phyloP scores from a whole-genome alignment of 257 asterid species.

The Salvia splendens region DNA sequence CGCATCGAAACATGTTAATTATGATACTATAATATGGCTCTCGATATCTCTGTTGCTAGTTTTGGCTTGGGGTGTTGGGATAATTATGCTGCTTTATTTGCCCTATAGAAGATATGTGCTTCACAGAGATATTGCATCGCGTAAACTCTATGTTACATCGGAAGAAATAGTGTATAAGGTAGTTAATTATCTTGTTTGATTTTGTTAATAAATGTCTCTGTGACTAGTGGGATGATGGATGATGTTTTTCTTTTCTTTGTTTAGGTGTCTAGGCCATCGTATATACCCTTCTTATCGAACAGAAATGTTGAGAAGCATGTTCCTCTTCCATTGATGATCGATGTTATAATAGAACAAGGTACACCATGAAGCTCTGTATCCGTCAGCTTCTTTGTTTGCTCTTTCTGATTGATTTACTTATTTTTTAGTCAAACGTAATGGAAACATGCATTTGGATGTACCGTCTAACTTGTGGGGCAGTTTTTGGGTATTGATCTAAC shows the following conservation, averaged over 20 bases:
- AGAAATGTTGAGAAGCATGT: constrained; percentile 57
- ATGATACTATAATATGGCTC: constrained; percentile 67
- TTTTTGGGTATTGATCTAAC: constrained; percentile 7
- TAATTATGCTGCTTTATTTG: constrained; percentile 63
- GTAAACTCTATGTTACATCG: constrained; percentile 61
- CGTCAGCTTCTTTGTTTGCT: background rate
- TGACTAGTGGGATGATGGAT: constrained; percentile 11
- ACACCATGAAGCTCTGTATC: constrained; percentile 9
- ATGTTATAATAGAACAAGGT: constrained; percentile 74
- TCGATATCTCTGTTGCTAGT: constrained; percentile 66
- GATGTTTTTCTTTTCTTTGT: constrained; percentile 15
- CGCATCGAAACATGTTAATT: constrained; percentile 47
- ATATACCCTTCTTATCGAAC: constrained; percentile 61
- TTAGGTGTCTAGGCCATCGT: constrained; percentile 76
- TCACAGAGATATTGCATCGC: constrained; percentile 60
- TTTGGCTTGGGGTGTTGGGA: constrained; percentile 80
- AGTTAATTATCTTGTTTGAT: constrained; percentile 21
- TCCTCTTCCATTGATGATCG: constrained; percentile 61
- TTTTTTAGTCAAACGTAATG: background rate
- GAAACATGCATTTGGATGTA: constrained; percentile 14
- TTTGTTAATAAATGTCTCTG: background rate
- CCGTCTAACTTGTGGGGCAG: background rate
- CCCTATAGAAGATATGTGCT: constrained; percentile 71
- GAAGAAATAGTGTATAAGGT: constrained; percentile 66
- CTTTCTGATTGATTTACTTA: background rate